A percentile compares a stretch with the other conserved stretches of the same genome.
These are phyloP conservation scores for Suillus occidentalis DNA, from an alignment of 768 basidiomycete genomes.

Conservation along the genomic window DNA sequence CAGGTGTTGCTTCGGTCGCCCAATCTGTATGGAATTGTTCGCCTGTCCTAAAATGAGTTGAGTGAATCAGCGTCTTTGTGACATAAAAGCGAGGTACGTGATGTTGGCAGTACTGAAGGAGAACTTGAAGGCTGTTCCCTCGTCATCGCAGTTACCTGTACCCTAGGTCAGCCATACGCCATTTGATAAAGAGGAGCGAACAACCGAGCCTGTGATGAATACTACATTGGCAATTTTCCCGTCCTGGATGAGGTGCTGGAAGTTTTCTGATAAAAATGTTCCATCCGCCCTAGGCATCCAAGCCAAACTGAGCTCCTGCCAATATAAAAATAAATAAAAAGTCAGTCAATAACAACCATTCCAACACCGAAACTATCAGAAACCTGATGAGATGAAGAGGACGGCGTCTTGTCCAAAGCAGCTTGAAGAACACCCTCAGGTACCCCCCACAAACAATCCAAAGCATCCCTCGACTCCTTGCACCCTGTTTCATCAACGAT, in stretches of 20 bases:
- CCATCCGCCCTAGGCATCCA: not conserved
- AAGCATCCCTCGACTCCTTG: conserved; percentile 17
- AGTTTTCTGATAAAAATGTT: not conserved
- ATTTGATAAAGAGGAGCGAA: not conserved
- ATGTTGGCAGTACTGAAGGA: not conserved
- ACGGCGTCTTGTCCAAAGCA: conserved; percentile 41
- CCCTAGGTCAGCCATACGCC: not conserved
- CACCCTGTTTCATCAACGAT: conserved; percentile 29
- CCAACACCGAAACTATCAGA: not conserved
- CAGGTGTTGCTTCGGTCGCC: not conserved
- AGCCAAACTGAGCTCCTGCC: not conserved
- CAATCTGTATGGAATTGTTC: not conserved
- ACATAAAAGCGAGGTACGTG: not conserved
- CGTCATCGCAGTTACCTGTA: not conserved
- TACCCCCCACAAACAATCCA: conserved; percentile 30
- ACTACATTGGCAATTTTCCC: not conserved
- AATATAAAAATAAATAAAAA: not conserved
- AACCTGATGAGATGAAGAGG: conserved; percentile 42
- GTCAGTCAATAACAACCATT: not conserved
- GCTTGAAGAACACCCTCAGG: conserved; percentile 36
- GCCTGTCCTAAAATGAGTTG: not conserved
- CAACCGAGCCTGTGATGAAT: not conserved
- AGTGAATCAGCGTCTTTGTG: not conserved
- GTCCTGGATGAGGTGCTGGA: not conserved
- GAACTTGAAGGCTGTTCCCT: not conserved